Percentiles rank a stretch among this genome's conserved stretches.
Conservation (phyloP, 345 rosid species). For the Eucalyptus microcorys region DNA sequence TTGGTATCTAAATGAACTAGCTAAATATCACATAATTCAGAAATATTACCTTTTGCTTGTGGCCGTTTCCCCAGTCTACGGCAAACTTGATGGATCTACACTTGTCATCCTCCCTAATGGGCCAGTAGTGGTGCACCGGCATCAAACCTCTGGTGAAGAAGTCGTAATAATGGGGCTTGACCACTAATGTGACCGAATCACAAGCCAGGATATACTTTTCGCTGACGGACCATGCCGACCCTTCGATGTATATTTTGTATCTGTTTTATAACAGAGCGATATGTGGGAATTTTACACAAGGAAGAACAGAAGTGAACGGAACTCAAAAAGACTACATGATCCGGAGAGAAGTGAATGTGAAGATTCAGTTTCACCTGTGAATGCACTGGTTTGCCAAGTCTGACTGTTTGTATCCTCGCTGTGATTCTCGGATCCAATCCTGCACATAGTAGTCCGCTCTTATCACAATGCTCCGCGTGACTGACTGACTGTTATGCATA, state of each 20-base stretch:
- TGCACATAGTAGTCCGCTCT: slow-evolving; percentile 1
- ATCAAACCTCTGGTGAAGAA: slow-evolving; percentile 59
- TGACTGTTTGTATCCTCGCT: slow-evolving; percentile 67
- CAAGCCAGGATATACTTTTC: slow-evolving; percentile 83
- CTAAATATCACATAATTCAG: background rate
- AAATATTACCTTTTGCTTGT: slow-evolving; percentile 35
- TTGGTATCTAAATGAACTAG: background rate
- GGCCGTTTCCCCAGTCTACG: slow-evolving; percentile 69
- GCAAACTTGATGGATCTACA: slow-evolving; percentile 68
- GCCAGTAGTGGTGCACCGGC: slow-evolving; percentile 73
- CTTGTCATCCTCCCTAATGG: slow-evolving; percentile 43
- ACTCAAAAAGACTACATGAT: background rate
- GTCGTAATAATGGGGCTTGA: slow-evolving; percentile 53
- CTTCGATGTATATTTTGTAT: slow-evolving; percentile 79
- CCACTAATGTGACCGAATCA: slow-evolving; percentile 53
- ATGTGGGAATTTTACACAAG: background rate
- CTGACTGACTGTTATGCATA: background rate
- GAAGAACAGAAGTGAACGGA: background rate
- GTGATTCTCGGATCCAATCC: slow-evolving; percentile 65
- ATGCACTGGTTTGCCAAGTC: slow-evolving; percentile 66
- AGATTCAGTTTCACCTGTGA: slow-evolving; percentile 31
- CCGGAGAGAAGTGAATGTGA: background rate
- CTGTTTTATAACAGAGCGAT: slow-evolving; percentile 8
- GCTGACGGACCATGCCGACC: slow-evolving; percentile 82
- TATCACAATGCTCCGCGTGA: background rate